Conservation (phyloP, 2,329 filamentous ascomycete species). For the Colletotrichum agaves region DNA sequence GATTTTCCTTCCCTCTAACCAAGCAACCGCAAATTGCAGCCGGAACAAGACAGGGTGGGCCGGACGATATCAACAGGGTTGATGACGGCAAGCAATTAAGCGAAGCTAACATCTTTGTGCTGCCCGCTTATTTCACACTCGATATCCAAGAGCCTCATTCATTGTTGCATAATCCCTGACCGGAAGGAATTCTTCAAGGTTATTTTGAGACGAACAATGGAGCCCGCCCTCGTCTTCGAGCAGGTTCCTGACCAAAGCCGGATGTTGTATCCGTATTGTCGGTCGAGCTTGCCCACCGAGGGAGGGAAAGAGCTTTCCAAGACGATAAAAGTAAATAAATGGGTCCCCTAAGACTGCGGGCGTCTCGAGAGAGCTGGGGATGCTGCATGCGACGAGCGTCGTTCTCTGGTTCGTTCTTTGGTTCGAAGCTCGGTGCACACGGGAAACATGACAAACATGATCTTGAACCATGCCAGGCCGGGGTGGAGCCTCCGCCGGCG, state of each 20-base stretch:
- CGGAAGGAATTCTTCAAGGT: constrained; percentile 25
- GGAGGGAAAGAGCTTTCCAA: constrained; percentile 19
- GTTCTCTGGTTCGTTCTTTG: constrained; percentile 24
- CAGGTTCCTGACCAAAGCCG: constrained; percentile 6
- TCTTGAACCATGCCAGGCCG: constrained; percentile 23
- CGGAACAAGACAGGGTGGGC: constrained; percentile 29
- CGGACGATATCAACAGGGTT: constrained; percentile 31
- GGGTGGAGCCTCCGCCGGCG: constrained; percentile 14
- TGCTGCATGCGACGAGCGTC: constrained; percentile 28
- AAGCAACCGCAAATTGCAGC: constrained; percentile 32
- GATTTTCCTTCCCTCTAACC: constrained; percentile 28
- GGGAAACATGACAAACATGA: constrained; percentile 30
- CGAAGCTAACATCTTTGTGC: constrained; percentile 17
- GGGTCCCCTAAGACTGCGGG: constrained; percentile 29
- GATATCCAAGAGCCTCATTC: constrained; percentile 10
- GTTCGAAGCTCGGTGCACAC: constrained; percentile 26
- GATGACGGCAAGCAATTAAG: constrained; percentile 30
- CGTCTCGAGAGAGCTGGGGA: constrained; percentile 29
- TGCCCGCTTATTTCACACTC: constrained; percentile 16
- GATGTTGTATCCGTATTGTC: constrained; percentile 5
- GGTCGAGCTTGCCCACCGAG: constrained; percentile 19
- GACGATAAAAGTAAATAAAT: constrained; percentile 36
- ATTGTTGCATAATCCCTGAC: constrained; percentile 9
- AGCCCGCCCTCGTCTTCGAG: neutral
- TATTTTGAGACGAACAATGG: constrained; percentile 22